Conservation (phyloP, 2,329 filamentous ascomycete genomes). For the Colletotrichum endophyticum region DNA sequence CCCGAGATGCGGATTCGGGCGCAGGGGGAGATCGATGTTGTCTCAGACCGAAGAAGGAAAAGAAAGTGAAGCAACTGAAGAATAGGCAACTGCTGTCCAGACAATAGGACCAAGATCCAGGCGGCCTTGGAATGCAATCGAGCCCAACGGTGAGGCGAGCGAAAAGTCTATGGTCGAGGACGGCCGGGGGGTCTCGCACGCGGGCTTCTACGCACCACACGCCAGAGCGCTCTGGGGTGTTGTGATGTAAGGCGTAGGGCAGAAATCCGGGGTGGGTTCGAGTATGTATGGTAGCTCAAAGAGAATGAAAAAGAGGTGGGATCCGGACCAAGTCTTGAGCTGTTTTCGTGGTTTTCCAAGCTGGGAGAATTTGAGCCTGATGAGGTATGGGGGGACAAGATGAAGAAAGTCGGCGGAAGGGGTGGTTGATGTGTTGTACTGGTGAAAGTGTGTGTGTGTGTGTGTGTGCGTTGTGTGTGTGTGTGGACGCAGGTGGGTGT, state of each 20-base stretch:
- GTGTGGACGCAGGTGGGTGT: constrained; percentile 24
- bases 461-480: neutral
- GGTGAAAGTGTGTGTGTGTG: constrained; percentile 12
- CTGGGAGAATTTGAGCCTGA: constrained; percentile 5
- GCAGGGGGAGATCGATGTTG: constrained; percentile 10
- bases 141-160: constrained; percentile 55
- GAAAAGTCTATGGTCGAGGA: constrained; percentile 35
- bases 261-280: constrained; percentile 18
- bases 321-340: neutral
- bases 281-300: constrained; percentile 11
- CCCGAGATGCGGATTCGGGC: neutral
- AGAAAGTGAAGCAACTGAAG: constrained; percentile 20
- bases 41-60: constrained; percentile 2
- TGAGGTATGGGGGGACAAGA: constrained; percentile 12
- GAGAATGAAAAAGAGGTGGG: constrained; percentile 1
- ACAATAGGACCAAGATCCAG: constrained; percentile 35
- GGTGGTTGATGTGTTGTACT: constrained; percentile 20
- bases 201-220: constrained; percentile 9
- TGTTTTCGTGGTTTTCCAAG: neutral
- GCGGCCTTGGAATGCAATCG: constrained; percentile 53
- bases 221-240: constrained; percentile 1
- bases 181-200: constrained; percentile 6
- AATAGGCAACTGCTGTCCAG: constrained; percentile 29
- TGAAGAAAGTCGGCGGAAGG: constrained; percentile 25
- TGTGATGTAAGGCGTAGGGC: constrained; percentile 22